A percentile compares a stretch with the other conserved stretches of the same genome.
Evolutionary conservation across 2,329 filamentous ascomycete species (phyloP).

Genomic region (Talaromyces albobiverticillius): DNA sequence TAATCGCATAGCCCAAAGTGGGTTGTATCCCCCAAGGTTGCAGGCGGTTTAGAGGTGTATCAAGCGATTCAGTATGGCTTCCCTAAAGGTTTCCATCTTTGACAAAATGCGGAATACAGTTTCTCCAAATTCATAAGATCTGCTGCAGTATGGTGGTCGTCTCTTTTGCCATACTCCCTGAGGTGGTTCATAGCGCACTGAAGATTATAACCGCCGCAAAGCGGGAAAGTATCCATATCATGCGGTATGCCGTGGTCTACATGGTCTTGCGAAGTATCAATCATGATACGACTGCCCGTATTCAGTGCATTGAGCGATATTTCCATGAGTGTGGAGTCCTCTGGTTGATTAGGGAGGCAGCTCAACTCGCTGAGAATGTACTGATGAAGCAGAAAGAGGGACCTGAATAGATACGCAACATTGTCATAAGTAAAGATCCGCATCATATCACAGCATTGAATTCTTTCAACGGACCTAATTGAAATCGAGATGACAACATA

Average conservation of each 20-base stretch:
- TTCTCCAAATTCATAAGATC: not conserved
- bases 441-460: not conserved
- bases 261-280: conserved; percentile 3
- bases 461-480: not conserved
- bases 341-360: not conserved
- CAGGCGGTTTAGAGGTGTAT: too few species aligned
- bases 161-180: not conserved
- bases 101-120: not conserved
- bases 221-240: not conserved
- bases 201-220: conserved; percentile 4
- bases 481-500: not conserved
- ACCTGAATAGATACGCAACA: not conserved
- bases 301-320: not conserved
- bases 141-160: not conserved
- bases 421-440: not conserved
- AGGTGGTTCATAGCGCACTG: conserved; percentile 1
- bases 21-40: too few species aligned
- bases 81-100: not conserved
- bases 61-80: not conserved
- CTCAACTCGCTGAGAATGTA: not conserved
- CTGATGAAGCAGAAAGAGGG: conserved; percentile 1
- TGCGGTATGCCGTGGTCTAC: conserved; percentile 3
- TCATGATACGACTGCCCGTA: not conserved
- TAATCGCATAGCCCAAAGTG: too few species aligned
- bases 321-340: not conserved